phyloP scores from a whole-genome alignment of 2,329 filamentous ascomycete genomes.

The Stagonosporopsis cucurbitacearum region DNA sequence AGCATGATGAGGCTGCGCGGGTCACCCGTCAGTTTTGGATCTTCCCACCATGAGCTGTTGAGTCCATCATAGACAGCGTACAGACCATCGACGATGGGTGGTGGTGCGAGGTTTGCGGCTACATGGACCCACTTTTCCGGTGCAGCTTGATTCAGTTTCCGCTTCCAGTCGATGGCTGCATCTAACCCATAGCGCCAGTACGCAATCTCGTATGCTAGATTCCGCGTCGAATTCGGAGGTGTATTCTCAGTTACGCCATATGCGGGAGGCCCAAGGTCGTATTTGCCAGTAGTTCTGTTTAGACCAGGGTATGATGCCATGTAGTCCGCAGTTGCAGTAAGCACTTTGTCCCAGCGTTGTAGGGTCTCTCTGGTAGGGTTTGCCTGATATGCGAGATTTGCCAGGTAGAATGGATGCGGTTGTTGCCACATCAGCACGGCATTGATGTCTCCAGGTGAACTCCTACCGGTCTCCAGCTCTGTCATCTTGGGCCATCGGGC shows the following conservation, averaged over 20 bases:
- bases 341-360: conserved; percentile 59
- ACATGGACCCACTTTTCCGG: conserved; percentile 58
- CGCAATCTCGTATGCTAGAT: conserved; percentile 64
- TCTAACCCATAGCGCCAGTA: conserved; percentile 67
- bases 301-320: conserved; percentile 64
- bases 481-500: conserved; percentile 62
- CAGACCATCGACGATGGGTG: conserved; percentile 57
- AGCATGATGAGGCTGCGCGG: conserved; percentile 39
- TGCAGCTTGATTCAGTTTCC: conserved; percentile 51
- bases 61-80: conserved; percentile 63
- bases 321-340: conserved; percentile 62
- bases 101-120: conserved; percentile 59
- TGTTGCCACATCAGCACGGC: conserved; percentile 66
- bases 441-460: conserved; percentile 65
- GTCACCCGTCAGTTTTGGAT: conserved; percentile 30
- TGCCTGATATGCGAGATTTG: conserved; percentile 60
- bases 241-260: conserved; percentile 64
- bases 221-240: conserved; percentile 60
- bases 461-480: conserved; percentile 58
- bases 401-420: conserved; percentile 65
- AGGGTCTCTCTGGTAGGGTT: conserved; percentile 54
- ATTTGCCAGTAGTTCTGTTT: conserved; percentile 58
- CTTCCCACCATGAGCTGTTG: conserved; percentile 36
- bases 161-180: conserved; percentile 60
- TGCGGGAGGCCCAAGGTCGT: conserved; percentile 59